phyloP scores from a whole-genome alignment of 2,329 filamentous ascomycete species.

The Leptodontidium sp. region DNA sequence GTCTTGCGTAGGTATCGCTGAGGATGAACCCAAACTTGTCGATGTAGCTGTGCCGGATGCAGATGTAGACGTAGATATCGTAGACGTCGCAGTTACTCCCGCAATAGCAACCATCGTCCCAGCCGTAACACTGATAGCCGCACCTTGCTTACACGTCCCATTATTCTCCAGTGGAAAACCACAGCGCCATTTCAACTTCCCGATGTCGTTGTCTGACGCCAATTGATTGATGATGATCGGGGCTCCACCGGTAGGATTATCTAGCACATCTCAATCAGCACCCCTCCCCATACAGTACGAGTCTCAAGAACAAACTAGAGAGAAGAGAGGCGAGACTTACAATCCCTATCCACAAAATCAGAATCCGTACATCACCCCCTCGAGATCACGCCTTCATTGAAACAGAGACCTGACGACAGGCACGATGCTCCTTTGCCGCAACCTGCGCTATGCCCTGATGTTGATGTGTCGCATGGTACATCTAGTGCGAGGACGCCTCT shows the following conservation, averaged over 20 bases:
- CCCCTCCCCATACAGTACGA: too few species aligned
- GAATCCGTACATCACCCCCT: constrained; percentile 20
- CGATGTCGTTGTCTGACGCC: neutral
- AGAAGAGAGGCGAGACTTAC: neutral
- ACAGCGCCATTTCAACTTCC: constrained; percentile 20
- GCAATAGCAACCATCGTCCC: constrained; percentile 12
- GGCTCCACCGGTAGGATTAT: neutral
- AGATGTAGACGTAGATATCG: neutral
- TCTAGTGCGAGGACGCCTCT: constrained; percentile 2
- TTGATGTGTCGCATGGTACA: constrained; percentile 15
- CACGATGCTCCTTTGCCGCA: constrained; percentile 11
- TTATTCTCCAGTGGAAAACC: constrained; percentile 14
- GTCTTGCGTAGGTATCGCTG: neutral
- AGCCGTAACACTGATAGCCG: neutral
- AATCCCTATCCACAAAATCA: constrained; percentile 17
- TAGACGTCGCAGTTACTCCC: neutral
- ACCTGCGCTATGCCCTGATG: constrained; percentile 16
- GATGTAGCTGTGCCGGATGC: neutral
- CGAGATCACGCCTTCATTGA: constrained; percentile 19
- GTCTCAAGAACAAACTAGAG: too few species aligned
- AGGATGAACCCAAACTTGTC: neutral
- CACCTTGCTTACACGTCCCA: constrained; percentile 12
- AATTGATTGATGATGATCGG: neutral
- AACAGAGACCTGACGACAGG: constrained; percentile 23
- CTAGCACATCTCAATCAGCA: neutral